A percentile compares a stretch with the other conserved stretches of the same genome.
phyloP scores from a whole-genome alignment of 108 stramenopile species.

The Skeletonema potamos region DNA sequence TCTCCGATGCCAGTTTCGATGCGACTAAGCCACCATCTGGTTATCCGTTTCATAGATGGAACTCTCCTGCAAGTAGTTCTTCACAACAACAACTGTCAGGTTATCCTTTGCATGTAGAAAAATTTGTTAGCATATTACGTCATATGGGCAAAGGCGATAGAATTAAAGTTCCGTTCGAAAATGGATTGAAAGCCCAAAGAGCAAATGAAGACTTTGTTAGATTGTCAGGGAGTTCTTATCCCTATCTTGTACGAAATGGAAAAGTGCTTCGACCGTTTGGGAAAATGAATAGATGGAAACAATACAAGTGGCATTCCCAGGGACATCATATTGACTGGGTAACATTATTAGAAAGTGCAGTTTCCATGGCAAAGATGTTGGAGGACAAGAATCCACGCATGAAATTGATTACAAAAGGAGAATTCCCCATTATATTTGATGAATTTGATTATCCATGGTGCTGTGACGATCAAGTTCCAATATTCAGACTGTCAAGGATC shows the following conservation, averaged over 20 bases:
- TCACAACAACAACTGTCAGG: constrained; percentile 6
- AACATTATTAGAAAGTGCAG: constrained; percentile 30
- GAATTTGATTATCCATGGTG: constrained; percentile 35
- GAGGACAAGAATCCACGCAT: constrained; percentile 24
- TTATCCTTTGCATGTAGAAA: constrained; percentile 24
- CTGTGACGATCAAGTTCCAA: constrained; percentile 26
- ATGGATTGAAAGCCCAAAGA: constrained; percentile 13
- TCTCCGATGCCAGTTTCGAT: constrained; percentile 16
- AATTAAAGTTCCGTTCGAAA: constrained; percentile 9
- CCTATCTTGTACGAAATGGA: constrained; percentile 22
- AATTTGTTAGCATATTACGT: constrained; percentile 25
- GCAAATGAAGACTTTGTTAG: constrained; percentile 16
- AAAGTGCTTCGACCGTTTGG: constrained; percentile 24
- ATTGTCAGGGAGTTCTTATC: constrained; percentile 13
- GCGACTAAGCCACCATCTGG: constrained; percentile 15
- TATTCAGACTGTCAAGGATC: constrained; percentile 18
- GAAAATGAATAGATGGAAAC: constrained; percentile 14
- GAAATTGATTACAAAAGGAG: constrained; percentile 29
- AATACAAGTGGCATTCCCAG: constrained; percentile 29
- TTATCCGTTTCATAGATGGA: constrained; percentile 36
- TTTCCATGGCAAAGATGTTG: constrained; percentile 23
- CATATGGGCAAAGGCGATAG: constrained; percentile 25
- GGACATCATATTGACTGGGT: constrained; percentile 36
- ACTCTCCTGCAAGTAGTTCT: neutral
- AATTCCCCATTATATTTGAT: constrained; percentile 36